Evolutionary conservation across 306 rosid genomes (phyloP).

Genomic region (Lagenaria siceraria): DNA sequence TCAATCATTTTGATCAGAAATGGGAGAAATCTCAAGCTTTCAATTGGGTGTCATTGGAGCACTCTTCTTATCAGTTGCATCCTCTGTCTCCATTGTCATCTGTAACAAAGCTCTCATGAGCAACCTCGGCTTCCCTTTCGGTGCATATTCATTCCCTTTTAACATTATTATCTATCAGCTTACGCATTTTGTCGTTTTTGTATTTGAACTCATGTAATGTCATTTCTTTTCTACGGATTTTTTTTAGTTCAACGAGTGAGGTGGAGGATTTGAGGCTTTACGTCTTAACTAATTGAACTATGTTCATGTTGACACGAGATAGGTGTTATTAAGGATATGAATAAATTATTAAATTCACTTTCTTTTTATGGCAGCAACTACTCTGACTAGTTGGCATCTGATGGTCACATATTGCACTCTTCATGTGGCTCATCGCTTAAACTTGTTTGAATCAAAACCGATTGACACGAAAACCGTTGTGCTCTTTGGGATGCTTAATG

Average conservation of each 20-base stretch:
- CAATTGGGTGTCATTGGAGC: slow-evolving; percentile 89
- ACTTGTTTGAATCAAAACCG: slow-evolving; percentile 61
- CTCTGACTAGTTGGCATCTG: slow-evolving; percentile 97
- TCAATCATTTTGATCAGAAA: slow-evolving; percentile 18
- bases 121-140: slow-evolving; percentile 96
- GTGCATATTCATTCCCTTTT: slow-evolving; percentile 7
- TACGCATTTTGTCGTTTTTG: not conserved
- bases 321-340: not conserved
- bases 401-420: slow-evolving; percentile 94
- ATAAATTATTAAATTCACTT: not conserved
- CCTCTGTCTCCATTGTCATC: slow-evolving; percentile 95
- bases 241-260: too few species aligned
- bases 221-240: not conserved
- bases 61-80: slow-evolving; percentile 86
- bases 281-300: too few species aligned
- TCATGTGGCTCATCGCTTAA: slow-evolving; percentile 70
- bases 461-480: slow-evolving; percentile 67
- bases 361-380: slow-evolving; percentile 44
- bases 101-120: slow-evolving; percentile 99
- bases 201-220: not conserved
- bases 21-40: slow-evolving; percentile 84
- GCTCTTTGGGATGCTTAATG: slow-evolving; percentile 87
- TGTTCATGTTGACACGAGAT: not conserved
- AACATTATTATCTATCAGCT: not conserved
- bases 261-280: too few species aligned